Evolutionary conservation across 805 yeast genomes (phyloP), one percentile per base, ranked within the genome.

Genomic region (Ogataea paradorogensis): DNA sequence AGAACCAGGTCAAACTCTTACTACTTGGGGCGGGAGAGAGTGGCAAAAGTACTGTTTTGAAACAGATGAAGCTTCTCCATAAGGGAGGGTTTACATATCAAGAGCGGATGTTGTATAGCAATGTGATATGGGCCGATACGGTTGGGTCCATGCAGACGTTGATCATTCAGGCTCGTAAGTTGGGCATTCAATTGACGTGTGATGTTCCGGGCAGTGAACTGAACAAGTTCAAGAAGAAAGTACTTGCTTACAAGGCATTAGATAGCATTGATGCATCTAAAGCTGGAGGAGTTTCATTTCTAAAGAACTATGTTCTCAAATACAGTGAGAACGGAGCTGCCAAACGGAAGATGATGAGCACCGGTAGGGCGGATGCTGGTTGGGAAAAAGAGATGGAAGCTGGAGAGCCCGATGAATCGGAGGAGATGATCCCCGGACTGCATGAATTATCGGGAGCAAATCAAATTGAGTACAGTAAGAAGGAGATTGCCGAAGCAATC

Each of bases 11-110:
- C 25, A 87, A 83, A 58, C 68, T 91, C 45, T 63, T 91, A 27
- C 68, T 91, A n/a, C 65, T 89, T 25, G 96, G 98, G 29, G 86
- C 98, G 0, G 98, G 97, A 4, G 98, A 90, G 58, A 81, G 91
- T 36, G 97, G 98, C 5, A 90, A 90, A 59, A 84, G 95, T 2
- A 90, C 98, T 0, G 95, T 90, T 6, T 65, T 90, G 49, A 90
- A 90, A 61, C 97, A 90, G 59, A 74, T 90, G 79, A 78, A 84
- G 51, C 69, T 93, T 13, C 62, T 89, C 29, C 97, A 93, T 59
- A 84, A 87, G 44, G 82, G 84, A 30, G 95, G 95, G 2, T 93
- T 91, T 65, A 70, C 84, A 1, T 75, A 74, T 35, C 84, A 80
- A 47, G 98, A 93, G 61, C 70, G 95, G 38, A 53, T 70, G 30